Conservation (phyloP, 176 grass and related monocot species). For the Oryza officinalis region DNA sequence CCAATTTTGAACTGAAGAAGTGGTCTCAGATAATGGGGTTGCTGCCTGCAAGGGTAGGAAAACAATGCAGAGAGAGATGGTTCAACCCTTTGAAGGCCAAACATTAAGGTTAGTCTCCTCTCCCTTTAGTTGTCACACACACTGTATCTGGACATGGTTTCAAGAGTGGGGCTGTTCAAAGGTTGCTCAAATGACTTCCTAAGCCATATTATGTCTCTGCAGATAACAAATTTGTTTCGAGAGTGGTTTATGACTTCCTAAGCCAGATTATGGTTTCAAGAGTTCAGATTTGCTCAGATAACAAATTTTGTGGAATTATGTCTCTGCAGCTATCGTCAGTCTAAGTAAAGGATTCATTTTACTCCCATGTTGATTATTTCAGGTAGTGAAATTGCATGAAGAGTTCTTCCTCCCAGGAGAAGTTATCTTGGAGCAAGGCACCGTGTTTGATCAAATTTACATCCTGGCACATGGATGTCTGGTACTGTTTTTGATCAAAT, state of each 20-base stretch:
- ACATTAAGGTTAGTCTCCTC: no score
- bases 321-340: background rate
- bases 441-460: slow-evolving; percentile 58
- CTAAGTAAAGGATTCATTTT: background rate
- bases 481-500: slow-evolving; percentile 60
- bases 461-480: slow-evolving; percentile 66
- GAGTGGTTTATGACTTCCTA: no score
- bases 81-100: no score
- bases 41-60: no score
- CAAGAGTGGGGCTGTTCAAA: slow-evolving; percentile 65
- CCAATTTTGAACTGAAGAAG: no score
- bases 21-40: no score
- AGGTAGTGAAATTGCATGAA: slow-evolving; percentile 71
- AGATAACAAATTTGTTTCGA: no score
- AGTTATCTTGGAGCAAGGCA: slow-evolving; percentile 55
- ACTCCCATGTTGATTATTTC: slow-evolving; percentile 12
- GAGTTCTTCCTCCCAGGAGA: slow-evolving; percentile 60
- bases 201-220: no score
- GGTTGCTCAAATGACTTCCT: slow-evolving; percentile 91
- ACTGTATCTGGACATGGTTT: slow-evolving; percentile 69
- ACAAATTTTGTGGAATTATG: slow-evolving; percentile 9
- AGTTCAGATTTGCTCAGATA: no score
- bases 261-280: no score
- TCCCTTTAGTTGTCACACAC: slow-evolving; percentile 43
- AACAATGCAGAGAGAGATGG: no score